Conservation (phyloP, 2,329 filamentous ascomycete genomes). For the Myriosclerotinia curreyana region DNA sequence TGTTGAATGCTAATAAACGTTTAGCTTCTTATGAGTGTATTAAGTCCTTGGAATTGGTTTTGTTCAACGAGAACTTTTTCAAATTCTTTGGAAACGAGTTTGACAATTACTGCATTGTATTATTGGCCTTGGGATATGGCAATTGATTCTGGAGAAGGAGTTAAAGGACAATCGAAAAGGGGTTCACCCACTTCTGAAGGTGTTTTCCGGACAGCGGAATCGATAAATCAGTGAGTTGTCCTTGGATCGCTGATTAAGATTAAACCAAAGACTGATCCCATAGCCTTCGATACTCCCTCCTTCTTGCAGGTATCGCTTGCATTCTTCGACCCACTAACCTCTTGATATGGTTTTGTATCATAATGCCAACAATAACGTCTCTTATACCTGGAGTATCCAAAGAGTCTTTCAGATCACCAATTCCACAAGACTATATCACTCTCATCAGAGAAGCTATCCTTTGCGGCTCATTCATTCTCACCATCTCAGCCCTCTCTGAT, state of each 20-base stretch:
- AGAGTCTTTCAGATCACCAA: conserved; percentile 24
- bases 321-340: conserved; percentile 86
- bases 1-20: conserved; percentile 19
- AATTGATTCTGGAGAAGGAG: conserved; percentile 28
- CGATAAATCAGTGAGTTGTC: conserved; percentile 38
- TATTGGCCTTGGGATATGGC: conserved; percentile 84
- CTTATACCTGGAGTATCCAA: conserved; percentile 43
- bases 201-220: conserved; percentile 33
- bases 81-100: conserved; percentile 86
- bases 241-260: background rate
- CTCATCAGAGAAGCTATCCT: conserved; percentile 62
- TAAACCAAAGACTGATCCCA: background rate
- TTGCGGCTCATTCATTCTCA: conserved; percentile 62
- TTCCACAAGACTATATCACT: conserved; percentile 43
- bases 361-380: conserved; percentile 50
- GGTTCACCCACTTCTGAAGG: background rate
- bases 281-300: conserved; percentile 61
- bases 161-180: background rate
- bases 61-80: conserved; percentile 90
- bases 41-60: conserved; percentile 95
- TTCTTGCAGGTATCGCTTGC: conserved; percentile 76
- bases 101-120: conserved; percentile 76
- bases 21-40: conserved; percentile 66
- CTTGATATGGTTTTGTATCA: conserved; percentile 75
- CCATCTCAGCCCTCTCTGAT: conserved; percentile 65